These are phyloP conservation scores for Paraphaeosphaeria minitans DNA, from an alignment of 2,329 filamentous ascomycete species.

Conservation along the genomic window DNA sequence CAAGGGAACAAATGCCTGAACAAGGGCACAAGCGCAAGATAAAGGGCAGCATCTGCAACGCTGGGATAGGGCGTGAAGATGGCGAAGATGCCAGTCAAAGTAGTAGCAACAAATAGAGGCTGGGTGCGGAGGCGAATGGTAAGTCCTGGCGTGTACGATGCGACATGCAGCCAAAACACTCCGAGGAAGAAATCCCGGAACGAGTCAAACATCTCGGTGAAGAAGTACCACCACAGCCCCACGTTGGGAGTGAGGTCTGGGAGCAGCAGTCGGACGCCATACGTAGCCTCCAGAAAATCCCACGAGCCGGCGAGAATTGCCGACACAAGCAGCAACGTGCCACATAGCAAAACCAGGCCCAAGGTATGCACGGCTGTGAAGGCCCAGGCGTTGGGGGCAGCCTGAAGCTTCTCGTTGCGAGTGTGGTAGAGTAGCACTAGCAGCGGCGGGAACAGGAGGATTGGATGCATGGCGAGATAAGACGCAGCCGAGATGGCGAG, in stretches of 20 bases:
- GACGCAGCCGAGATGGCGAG: conserved; percentile 84
- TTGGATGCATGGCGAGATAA: conserved; percentile 90
- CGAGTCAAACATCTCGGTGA: conserved; percentile 98
- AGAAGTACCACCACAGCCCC: conserved; percentile 99
- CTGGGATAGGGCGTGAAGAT: conserved; percentile 98
- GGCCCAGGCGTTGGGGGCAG: conserved; percentile 35
- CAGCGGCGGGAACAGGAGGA: conserved; percentile 83
- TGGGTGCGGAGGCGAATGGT: conserved; percentile 82
- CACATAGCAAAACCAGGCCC: conserved; percentile 55
- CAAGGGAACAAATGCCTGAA: conserved; percentile 87
- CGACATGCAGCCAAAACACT: conserved; percentile 96
- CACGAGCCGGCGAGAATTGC: conserved; percentile 77
- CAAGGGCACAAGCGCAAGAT: conserved; percentile 79
- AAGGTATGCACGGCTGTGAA: conserved; percentile 63
- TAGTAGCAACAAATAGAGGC: conserved; percentile 81
- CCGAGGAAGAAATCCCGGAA: conserved; percentile 97
- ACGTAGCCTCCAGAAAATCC: conserved; percentile 87
- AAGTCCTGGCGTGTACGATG: conserved; percentile 85
- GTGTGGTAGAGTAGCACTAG: conserved; percentile 72
- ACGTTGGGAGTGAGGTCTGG: conserved; percentile 94
- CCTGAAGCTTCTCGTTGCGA: conserved; percentile 33
- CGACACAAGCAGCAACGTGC: conserved; percentile 70
- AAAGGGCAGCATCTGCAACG: conserved; percentile 86
- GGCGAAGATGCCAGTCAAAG: conserved; percentile 86
- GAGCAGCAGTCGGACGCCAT: conserved; percentile 88